Evolutionary conservation across 192 early-diverging fungal species (phyloP).

Genomic region (Martensiomyces pterosporus): DNA sequence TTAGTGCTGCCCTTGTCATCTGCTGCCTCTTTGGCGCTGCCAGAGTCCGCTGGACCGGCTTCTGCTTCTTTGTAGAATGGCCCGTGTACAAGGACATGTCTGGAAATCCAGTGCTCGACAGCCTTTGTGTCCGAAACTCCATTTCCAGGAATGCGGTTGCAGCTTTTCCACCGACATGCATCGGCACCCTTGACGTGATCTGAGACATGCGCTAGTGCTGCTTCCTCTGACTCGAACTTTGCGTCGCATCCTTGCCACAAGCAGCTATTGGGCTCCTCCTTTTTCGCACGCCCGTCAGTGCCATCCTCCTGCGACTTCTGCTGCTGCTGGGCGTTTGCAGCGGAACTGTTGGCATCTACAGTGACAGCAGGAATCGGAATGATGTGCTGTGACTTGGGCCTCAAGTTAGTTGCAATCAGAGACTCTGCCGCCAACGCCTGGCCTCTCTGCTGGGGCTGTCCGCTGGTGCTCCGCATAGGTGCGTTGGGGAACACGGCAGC

Average conservation of each 20-base stretch:
- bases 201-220: constrained; percentile 22
- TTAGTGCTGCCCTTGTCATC: no score
- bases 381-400: constrained; percentile 17
- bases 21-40: not conserved
- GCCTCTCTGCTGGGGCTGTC: constrained; percentile 2
- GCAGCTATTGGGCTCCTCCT: constrained; percentile 14
- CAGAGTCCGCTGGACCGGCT: not conserved
- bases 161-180: constrained; percentile 39
- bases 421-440: constrained; percentile 8
- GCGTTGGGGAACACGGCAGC: constrained; percentile 44
- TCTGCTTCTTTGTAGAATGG: constrained; percentile 22
- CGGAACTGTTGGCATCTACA: not conserved
- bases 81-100: constrained; percentile 34
- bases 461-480: constrained; percentile 8
- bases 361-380: constrained; percentile 33
- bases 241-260: constrained; percentile 29
- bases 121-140: not conserved
- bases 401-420: constrained; percentile 20
- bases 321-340: no score
- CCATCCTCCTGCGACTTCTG: not conserved
- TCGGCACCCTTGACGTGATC: constrained; percentile 20
- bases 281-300: no score
- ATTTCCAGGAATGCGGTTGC: constrained; percentile 31
- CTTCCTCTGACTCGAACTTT: constrained; percentile 20
- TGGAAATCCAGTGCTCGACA: constrained; percentile 21